Percentiles rank a stretch among this genome's conserved stretches.
Evolutionary conservation across 805 yeast genomes (phyloP).

Genomic region (Hagleromyces aurorensis): DNA sequence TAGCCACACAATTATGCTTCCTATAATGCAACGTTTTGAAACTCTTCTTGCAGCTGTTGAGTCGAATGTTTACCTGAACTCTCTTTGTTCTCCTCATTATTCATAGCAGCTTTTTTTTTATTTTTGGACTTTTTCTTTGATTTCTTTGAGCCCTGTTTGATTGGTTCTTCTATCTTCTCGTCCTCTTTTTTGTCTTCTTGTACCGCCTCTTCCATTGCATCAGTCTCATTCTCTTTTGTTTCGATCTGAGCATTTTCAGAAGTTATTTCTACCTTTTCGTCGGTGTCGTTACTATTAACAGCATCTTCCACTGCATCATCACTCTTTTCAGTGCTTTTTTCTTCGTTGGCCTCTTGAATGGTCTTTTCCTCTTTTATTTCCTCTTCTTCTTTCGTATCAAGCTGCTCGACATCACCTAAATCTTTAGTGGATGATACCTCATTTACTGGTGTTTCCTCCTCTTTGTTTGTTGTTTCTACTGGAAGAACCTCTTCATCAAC

Average conservation of each 20-base stretch:
- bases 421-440: neutral
- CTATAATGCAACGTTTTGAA: conserved; percentile 27
- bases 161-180: conserved; percentile 6
- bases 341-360: conserved; percentile 12
- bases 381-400: conserved; percentile 4
- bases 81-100: conserved; percentile 6
- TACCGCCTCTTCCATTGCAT: conserved; percentile 9
- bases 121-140: conserved; percentile 7
- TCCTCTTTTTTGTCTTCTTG: conserved; percentile 11
- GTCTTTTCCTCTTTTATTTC: conserved; percentile 3
- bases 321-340: conserved; percentile 9
- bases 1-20: no score
- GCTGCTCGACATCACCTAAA: conserved; percentile 2
- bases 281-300: conserved; percentile 6
- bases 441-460: conserved; percentile 2
- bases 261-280: conserved; percentile 13
- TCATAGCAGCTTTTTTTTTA: conserved; percentile 1
- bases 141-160: conserved; percentile 8
- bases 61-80: conserved; percentile 1
- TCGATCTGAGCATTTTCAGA: conserved; percentile 1
- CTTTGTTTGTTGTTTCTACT: neutral
- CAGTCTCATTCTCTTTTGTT: conserved; percentile 4
- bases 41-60: conserved; percentile 17
- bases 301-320: conserved; percentile 1
- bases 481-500: conserved; percentile 1